phyloP scores from a whole-genome alignment of 495 filamentous ascomycete species.

The Talaromyces borbonicus region DNA sequence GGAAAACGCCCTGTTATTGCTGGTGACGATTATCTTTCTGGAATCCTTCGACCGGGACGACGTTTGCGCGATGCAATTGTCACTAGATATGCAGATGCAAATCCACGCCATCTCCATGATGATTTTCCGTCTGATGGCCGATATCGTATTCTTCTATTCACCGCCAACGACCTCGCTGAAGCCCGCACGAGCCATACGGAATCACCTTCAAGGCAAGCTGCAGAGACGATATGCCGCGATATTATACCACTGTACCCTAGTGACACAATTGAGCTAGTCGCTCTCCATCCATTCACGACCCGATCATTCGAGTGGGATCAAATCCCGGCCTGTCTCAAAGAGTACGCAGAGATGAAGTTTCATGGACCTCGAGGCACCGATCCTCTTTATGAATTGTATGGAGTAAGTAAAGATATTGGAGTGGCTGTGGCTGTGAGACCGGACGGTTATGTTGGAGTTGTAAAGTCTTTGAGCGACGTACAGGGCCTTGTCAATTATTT shows the following conservation, averaged over 20 bases:
- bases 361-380: slow-evolving; percentile 42
- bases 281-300: slow-evolving; percentile 31
- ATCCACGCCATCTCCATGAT: slow-evolving; percentile 59
- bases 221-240: not conserved
- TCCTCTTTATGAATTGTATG: slow-evolving; percentile 16
- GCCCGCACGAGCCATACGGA: not conserved
- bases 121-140: slow-evolving; percentile 62
- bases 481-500: not conserved
- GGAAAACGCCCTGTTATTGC: not conserved
- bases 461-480: slow-evolving; percentile 9
- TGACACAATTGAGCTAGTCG: slow-evolving; percentile 49
- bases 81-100: slow-evolving; percentile 54
- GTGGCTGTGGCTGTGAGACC: slow-evolving; percentile 53
- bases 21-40: slow-evolving; percentile 36
- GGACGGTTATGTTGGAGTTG: slow-evolving; percentile 54
- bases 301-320: not conserved
- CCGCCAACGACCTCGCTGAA: not conserved
- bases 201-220: not conserved
- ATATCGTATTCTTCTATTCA: slow-evolving; percentile 56
- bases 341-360: slow-evolving; percentile 56
- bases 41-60: slow-evolving; percentile 25
- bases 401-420: not conserved
- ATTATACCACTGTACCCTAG: not conserved
- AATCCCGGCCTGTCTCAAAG: slow-evolving; percentile 17
- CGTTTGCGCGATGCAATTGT: slow-evolving; percentile 14